Evolutionary conservation across 345 rosid species (phyloP).

Genomic region (Arabidopsis thaliana): DNA sequence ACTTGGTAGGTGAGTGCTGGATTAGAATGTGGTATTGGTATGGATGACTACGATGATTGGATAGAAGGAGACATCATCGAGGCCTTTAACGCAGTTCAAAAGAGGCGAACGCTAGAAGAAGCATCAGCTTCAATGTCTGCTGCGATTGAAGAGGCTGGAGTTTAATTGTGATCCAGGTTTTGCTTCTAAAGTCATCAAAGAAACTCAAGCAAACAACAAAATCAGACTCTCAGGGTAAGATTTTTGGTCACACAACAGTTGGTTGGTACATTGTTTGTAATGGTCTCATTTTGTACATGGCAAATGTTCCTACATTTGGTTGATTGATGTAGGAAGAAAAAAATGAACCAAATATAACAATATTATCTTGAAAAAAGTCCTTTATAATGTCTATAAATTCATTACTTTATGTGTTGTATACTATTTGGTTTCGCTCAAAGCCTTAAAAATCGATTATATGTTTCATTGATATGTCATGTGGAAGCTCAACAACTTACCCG

Average conservation of each 20-base stretch:
- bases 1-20: slow-evolving; percentile 73
- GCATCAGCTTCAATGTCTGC: slow-evolving; percentile 97
- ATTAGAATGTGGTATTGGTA: slow-evolving; percentile 85
- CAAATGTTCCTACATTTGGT: slow-evolving; percentile 38
- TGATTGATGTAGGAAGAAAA: slow-evolving; percentile 31
- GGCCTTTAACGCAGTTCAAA: slow-evolving; percentile 73
- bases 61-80: slow-evolving; percentile 77
- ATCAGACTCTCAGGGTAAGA: slow-evolving; percentile 14
- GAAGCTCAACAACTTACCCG: no score
- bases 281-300: slow-evolving; percentile 43
- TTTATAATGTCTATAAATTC: slow-evolving; percentile 11
- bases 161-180: slow-evolving; percentile 39
- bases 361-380: slow-evolving; percentile 1
- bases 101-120: slow-evolving; percentile 92
- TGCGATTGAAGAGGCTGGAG: slow-evolving; percentile 74
- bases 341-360: slow-evolving; percentile 18
- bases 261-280: slow-evolving; percentile 36
- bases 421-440: not conserved
- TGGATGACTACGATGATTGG: slow-evolving; percentile 74
- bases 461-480: not conserved
- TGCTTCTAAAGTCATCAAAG: slow-evolving; percentile 25
- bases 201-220: slow-evolving; percentile 31
- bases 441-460: not conserved
- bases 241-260: slow-evolving; percentile 28
- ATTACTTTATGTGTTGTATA: not conserved